Percentiles rank a stretch among this genome's conserved stretches.
Evolutionary conservation across 106 monocot genomes (phyloP).

Genomic region (Posidonia australis): DNA sequence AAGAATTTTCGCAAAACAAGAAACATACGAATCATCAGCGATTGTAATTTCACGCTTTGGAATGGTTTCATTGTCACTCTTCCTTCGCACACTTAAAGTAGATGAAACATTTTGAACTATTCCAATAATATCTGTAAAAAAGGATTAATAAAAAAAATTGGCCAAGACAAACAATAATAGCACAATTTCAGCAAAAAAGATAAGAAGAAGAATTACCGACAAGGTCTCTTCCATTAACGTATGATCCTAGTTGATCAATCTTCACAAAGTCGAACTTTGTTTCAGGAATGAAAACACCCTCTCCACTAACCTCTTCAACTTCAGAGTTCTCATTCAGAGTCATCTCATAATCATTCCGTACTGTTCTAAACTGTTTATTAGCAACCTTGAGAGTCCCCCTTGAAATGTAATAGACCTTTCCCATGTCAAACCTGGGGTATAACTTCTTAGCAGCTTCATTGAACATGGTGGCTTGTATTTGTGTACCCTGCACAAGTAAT

Average conservation of each 20-base stretch:
- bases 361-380: conserved; percentile 87
- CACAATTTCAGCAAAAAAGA: background rate
- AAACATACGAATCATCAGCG: conserved; percentile 84
- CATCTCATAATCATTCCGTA: conserved; percentile 97
- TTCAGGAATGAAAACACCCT: conserved; percentile 58
- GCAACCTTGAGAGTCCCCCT: conserved; percentile 77
- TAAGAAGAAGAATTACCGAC: conserved; percentile 37
- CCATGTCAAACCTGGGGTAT: conserved; percentile 68
- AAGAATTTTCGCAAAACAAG: background rate
- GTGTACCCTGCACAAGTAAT: conserved; percentile 45
- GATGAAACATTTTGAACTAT: conserved; percentile 73
- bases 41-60: conserved; percentile 88
- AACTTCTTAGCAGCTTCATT: conserved; percentile 94
- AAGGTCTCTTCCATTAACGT: conserved; percentile 78
- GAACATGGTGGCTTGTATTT: conserved; percentile 94
- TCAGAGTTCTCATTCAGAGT: conserved; percentile 80
- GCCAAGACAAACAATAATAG: background rate
- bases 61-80: conserved; percentile 81
- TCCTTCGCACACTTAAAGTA: conserved; percentile 75
- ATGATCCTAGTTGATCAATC: conserved; percentile 70
- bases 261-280: conserved; percentile 77
- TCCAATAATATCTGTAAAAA: conserved; percentile 64
- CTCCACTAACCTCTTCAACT: conserved; percentile 71
- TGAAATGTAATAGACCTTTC: conserved; percentile 88
- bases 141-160: background rate